A percentile compares a stretch with the other conserved stretches of the same genome.
Conservation (phyloP, 148 eudicot genomes). For the Fagopyrum homotropicum region DNA sequence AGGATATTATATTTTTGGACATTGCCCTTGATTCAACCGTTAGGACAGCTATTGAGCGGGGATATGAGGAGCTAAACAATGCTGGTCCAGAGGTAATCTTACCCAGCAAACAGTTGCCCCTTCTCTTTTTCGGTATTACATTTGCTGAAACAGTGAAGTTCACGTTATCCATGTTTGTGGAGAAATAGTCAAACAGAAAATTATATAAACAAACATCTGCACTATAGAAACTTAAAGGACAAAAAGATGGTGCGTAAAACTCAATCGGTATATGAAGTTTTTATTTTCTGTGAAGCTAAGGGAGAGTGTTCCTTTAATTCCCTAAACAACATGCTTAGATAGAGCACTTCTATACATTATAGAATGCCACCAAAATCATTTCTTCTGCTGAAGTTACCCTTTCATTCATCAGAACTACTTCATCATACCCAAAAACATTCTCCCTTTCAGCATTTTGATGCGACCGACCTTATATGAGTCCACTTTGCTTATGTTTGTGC, state of each 20-base stretch:
- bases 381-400: no score
- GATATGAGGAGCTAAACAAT: conserved; percentile 76
- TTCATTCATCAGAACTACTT: no score
- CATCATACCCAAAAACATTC: neutral
- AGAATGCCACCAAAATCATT: no score
- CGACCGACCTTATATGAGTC: neutral
- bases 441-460: neutral
- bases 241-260: neutral
- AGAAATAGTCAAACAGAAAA: neutral
- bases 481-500: conserved; percentile 5
- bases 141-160: neutral
- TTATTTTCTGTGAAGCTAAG: neutral
- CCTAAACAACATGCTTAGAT: no score
- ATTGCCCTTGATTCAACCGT: conserved; percentile 88
- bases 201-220: neutral
- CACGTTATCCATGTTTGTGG: neutral
- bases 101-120: neutral
- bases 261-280: neutral
- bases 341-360: no score
- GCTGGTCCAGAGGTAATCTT: conserved; percentile 79
- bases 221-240: neutral
- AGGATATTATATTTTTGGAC: conserved; percentile 87
- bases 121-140: neutral
- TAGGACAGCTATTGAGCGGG: conserved; percentile 88
- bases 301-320: no score